Percentiles rank a stretch among this genome's conserved stretches.
phyloP scores from a whole-genome alignment of 140 eudicot species.

The Bidens hawaiensis region DNA sequence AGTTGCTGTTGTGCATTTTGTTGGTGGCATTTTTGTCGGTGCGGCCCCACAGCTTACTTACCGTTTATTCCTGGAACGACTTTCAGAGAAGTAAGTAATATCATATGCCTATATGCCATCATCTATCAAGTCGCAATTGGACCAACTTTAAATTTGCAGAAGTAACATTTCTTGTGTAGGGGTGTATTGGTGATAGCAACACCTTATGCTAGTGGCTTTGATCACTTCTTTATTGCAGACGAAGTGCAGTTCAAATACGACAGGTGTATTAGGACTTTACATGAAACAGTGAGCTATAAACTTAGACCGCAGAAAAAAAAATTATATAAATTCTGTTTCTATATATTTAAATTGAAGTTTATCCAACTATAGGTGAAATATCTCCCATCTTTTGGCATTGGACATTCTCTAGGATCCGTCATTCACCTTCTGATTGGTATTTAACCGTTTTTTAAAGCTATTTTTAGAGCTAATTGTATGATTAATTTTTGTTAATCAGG shows the following conservation, averaged over 20 bases:
- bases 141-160: neutral
- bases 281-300: constrained; percentile 65
- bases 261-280: constrained; percentile 69
- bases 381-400: constrained; percentile 92
- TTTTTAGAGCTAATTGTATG: neutral
- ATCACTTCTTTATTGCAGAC: constrained; percentile 91
- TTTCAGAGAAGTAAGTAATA: constrained; percentile 68
- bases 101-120: constrained; percentile 5
- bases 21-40: constrained; percentile 98
- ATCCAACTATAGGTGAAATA: constrained; percentile 45
- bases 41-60: constrained; percentile 99
- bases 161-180: constrained; percentile 36
- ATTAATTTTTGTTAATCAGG: constrained; percentile 40
- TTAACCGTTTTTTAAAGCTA: neutral
- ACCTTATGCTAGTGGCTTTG: constrained; percentile 98
- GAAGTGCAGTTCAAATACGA: constrained; percentile 94
- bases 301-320: constrained; percentile 5
- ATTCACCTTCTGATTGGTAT: constrained; percentile 90
- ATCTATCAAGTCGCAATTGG: neutral
- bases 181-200: constrained; percentile 91
- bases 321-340: constrained; percentile 1
- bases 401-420: constrained; percentile 96
- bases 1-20: constrained; percentile 65
- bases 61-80: constrained; percentile 80
- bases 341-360: constrained; percentile 1